Base-by-base conservation (phyloP, 768 basidiomycete genomes). In the Kwoniella sp. region DNA sequence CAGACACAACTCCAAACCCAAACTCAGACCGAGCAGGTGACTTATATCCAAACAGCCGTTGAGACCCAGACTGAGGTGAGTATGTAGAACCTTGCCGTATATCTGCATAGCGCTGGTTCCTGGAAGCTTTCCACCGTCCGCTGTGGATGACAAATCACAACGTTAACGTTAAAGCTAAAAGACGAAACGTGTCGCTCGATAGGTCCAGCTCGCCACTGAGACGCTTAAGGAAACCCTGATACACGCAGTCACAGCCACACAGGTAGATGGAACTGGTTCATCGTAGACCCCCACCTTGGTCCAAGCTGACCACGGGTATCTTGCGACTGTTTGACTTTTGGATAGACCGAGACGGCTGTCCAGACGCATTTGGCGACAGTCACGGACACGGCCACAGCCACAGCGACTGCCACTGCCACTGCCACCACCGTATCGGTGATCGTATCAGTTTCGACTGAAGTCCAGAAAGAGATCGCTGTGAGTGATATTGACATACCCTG, bases 301-400 rank as follows among this genome's bases (percentile, higher is more conserved):
- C n/a, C n/a, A n/a, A n/a, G n/a, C n/a, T n/a, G n/a, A n/a, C n/a
- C n/a, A n/a, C n/a, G n/a, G n/a, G n/a, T n/a, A n/a, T n/a, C n/a
- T n/a, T n/a, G n/a, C n/a, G n/a, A n/a, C n/a, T n/a, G n/a, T n/a
- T n/a, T n/a, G n/a, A n/a, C n/a, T n/a, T n/a, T n/a, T 15, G 17
- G 3, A 8, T 33, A 53, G 64, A 65, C 64, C 17, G 46, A 56
- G 19, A 63, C 44, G 1, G 54, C 48, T 36, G 30, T 60, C 33
- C 22, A 52, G 33, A 66, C 55, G 9, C 48, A 52, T 13, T 27
- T 33, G 13, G 24, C 24, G 12, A 60, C 59, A 2, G 61, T 46
- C 1, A 63, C 53, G 17, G 40, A 44, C 17, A 44, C 33, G 33
- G 33, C 33, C 7, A 13, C 33, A 6, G 33, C 33, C 13, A 33